Evolutionary conservation across 2,329 filamentous ascomycete species (phyloP), one percentile per base, ranked within the genome.

Genomic region (Pseudovirgaria hyperparasitica): DNA sequence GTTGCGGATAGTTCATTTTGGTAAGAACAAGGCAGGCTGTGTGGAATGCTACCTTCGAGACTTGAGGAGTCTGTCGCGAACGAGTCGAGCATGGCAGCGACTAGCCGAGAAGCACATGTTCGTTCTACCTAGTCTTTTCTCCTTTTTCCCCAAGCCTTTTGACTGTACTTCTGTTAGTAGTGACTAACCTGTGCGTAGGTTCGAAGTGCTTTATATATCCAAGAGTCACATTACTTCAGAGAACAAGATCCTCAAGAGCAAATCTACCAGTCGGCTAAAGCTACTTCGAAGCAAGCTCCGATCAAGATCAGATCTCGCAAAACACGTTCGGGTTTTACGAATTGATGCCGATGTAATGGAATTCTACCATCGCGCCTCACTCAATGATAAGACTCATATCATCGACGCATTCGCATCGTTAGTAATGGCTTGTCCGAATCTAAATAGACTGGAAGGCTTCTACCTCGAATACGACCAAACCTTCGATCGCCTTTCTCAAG

Each of bases 371-470:
- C 39, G 47, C 23, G 45, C 45, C 9, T 32, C 42, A 14, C 41
- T 45, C 25, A 58, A 56, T 16, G 57, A 58, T 31, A 56, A 55
- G 40, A 55, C 65, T 39, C 60, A 64, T 25, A 63, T 68, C 27
- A 50, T 63, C 22, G 62, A 69, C 31, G 32, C 64, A 11, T 46
- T 72, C 11, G 64, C 66, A 5, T 70, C 67, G 1, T 52, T 74
- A 19, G 63, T 74, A 17, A 69, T 70, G 60, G 60, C 62, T 3
- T 73, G 67, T 38, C 67, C 69, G 6, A 68, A 66, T 32, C 45
- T 74, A 13, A 66, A 73, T 44, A 57, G 58, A 15, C 45, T 74
- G 6, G 42, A 61, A 17, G 70, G 69, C 5, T 62, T 71, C 30
- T 57, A 61, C 25, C 49, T 65, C n/a, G 56, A 63, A 3, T 69